phyloP scores from a whole-genome alignment of 148 eudicot species.

The Amaranthus palmeri region DNA sequence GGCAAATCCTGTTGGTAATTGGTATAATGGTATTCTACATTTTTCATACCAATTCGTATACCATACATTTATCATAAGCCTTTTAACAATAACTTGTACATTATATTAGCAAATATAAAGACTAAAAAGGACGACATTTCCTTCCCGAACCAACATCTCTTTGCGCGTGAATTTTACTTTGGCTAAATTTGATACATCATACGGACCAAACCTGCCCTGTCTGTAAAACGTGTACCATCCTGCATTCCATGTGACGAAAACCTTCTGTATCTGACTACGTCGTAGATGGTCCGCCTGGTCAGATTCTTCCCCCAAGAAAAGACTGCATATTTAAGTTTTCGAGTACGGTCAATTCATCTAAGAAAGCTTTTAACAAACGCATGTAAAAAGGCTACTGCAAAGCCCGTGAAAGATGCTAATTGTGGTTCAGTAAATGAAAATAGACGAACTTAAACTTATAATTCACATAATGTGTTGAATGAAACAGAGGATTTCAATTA shows the following conservation, averaged over 20 bases:
- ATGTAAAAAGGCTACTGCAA: too few relatives aligned
- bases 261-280: background rate
- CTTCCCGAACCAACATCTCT: background rate
- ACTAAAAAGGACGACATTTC: too few relatives aligned
- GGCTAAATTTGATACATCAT: background rate
- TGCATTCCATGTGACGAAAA: background rate
- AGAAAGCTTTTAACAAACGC: background rate
- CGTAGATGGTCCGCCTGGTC: background rate
- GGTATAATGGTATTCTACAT: background rate
- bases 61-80: background rate
- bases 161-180: background rate
- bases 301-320: slow-evolving; percentile 24
- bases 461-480: too few relatives aligned
- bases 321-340: slow-evolving; percentile 8
- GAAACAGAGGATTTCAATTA: too few relatives aligned
- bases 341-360: background rate
- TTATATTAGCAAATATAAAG: too few relatives aligned
- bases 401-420: too few relatives aligned
- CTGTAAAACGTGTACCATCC: background rate
- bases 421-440: too few relatives aligned
- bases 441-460: too few relatives aligned
- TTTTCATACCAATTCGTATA: background rate
- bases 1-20: background rate
- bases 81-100: background rate
- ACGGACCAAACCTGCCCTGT: background rate